A percentile compares a stretch with the other conserved stretches of the same genome.
Evolutionary conservation across 2,329 filamentous ascomycete species (phyloP).

Genomic region (Microsporum ferrugineum): DNA sequence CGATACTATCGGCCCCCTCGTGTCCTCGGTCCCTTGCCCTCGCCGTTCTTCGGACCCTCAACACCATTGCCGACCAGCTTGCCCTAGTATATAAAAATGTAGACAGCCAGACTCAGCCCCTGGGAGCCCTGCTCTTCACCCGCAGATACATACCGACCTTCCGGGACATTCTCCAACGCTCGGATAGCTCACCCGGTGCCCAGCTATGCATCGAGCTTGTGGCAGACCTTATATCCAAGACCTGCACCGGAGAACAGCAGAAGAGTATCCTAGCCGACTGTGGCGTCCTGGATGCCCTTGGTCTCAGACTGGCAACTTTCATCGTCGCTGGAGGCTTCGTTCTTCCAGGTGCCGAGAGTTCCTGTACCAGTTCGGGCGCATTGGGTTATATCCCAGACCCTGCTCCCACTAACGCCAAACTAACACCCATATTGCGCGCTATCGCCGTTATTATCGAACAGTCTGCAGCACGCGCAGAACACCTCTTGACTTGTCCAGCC

Average conservation of each 20-base stretch:
- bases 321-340: conserved; percentile 57
- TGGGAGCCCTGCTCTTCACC: conserved; percentile 57
- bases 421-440: conserved; percentile 64
- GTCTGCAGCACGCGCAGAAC: conserved; percentile 65
- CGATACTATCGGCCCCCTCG: conserved; percentile 54
- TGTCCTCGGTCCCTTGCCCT: conserved; percentile 57
- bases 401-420: conserved; percentile 46
- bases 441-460: conserved; percentile 64
- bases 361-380: conserved; percentile 45
- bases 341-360: conserved; percentile 50
- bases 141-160: conserved; percentile 51
- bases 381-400: conserved; percentile 50
- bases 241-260: conserved; percentile 59
- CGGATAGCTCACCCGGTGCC: conserved; percentile 40
- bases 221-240: conserved; percentile 42
- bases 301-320: conserved; percentile 59
- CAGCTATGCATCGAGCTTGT: conserved; percentile 41
- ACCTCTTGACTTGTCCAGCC: conserved; percentile 56
- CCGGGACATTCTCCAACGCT: conserved; percentile 52
- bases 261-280: conserved; percentile 59
- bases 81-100: conserved; percentile 41
- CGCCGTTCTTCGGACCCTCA: conserved; percentile 62
- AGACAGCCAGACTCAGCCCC: conserved; percentile 35
- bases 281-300: conserved; percentile 67
- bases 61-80: conserved; percentile 57